These are phyloP conservation scores for Neonectria magnoliae DNA, from an alignment of 2,329 filamentous ascomycete genomes.

Conservation along the genomic window DNA sequence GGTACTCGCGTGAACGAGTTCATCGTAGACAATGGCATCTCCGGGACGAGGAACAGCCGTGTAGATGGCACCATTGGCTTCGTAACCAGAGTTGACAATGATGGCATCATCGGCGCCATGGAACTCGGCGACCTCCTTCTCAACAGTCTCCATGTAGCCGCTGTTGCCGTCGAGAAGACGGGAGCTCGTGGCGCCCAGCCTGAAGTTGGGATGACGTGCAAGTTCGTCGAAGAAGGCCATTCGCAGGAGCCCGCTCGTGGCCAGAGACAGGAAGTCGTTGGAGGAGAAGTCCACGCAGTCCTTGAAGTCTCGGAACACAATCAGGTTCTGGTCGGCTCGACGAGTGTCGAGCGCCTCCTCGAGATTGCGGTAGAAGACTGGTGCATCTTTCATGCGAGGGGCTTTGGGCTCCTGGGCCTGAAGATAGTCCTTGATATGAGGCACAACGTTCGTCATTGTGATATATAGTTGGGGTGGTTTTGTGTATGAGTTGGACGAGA, in stretches of 20 bases:
- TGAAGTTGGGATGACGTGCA: slow-evolving; percentile 53
- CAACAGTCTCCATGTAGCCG: slow-evolving; percentile 59
- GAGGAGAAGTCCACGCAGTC: slow-evolving; percentile 66
- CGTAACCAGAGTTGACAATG: slow-evolving; percentile 68
- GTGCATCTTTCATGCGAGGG: slow-evolving; percentile 16
- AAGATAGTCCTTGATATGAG: slow-evolving; percentile 25
- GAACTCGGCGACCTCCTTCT: slow-evolving; percentile 71
- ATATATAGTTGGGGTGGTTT: not conserved
- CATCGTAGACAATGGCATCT: slow-evolving; percentile 70
- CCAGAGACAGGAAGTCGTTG: slow-evolving; percentile 72
- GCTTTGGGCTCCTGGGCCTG: slow-evolving; percentile 20
- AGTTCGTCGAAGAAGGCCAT: slow-evolving; percentile 60
- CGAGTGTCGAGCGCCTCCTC: slow-evolving; percentile 46
- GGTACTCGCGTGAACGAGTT: slow-evolving; percentile 72
- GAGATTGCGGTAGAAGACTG: slow-evolving; percentile 41
- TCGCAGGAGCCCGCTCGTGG: slow-evolving; percentile 57
- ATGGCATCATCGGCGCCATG: slow-evolving; percentile 67
- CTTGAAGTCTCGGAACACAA: slow-evolving; percentile 34
- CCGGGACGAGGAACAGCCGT: slow-evolving; percentile 60
- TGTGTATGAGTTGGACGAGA: not conserved
- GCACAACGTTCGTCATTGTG: slow-evolving; percentile 24
- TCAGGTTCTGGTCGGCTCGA: slow-evolving; percentile 35
- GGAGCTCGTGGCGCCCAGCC: slow-evolving; percentile 62
- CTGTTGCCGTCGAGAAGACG: slow-evolving; percentile 74
- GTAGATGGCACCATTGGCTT: slow-evolving; percentile 63